A percentile compares a stretch with the other conserved stretches of the same genome.
These are phyloP conservation scores for Sporothrix schenckii DNA, from an alignment of 2,329 filamentous ascomycete genomes.

Conservation along the genomic window DNA sequence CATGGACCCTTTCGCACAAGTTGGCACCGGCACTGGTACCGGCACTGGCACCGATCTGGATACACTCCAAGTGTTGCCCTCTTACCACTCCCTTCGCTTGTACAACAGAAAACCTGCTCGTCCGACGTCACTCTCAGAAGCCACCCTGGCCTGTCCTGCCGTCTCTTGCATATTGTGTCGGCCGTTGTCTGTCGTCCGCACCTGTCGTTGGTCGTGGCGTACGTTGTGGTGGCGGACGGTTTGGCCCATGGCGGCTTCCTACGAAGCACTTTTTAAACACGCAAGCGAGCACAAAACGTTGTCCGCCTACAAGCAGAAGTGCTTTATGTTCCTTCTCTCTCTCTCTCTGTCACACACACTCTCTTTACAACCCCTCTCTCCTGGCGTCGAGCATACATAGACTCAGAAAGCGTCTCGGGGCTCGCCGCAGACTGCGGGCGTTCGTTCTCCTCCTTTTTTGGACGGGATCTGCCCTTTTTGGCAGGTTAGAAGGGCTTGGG, in stretches of 20 bases:
- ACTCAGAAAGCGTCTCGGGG: too few relatives aligned
- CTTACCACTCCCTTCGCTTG: background rate
- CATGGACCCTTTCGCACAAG: background rate
- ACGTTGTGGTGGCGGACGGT: background rate
- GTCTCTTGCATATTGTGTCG: background rate
- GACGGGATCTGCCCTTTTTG: background rate
- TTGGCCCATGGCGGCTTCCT: background rate
- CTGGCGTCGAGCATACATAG: too few relatives aligned
- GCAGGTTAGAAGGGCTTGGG: background rate
- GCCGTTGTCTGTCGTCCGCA: background rate
- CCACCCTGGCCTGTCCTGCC: background rate
- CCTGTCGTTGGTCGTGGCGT: background rate
- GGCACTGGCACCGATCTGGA: too few relatives aligned
- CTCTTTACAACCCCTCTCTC: too few relatives aligned
- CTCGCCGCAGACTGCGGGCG: too few relatives aligned
- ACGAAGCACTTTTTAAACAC: too few relatives aligned
- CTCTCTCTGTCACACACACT: too few relatives aligned
- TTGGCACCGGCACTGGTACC: background rate
- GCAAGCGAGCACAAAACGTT: too few relatives aligned
- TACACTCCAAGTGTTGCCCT: background rate
- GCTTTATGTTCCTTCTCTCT: too few relatives aligned
- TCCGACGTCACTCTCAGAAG: background rate
- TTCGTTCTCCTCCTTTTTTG: too few relatives aligned
- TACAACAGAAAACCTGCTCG: constrained; percentile 8
- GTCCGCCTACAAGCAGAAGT: too few relatives aligned